phyloP scores from a whole-genome alignment of 805 yeast genomes.

The Sungouiozyma ichnusensis region DNA sequence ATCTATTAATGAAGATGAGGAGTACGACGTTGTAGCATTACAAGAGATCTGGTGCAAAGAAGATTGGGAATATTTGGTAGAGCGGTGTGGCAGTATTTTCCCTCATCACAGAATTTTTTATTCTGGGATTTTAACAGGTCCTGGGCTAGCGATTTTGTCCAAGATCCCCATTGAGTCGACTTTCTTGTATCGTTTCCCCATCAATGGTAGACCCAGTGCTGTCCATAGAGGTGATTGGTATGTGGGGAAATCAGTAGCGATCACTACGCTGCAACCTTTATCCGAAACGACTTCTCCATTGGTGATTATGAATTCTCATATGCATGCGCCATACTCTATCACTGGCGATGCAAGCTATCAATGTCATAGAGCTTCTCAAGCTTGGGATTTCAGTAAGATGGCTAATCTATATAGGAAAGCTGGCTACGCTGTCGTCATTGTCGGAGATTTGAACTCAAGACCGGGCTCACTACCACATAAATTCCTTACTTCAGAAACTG shows the following conservation, averaged over 20 bases:
- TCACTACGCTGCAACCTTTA: conserved; percentile 53
- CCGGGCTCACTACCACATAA: conserved; percentile 80
- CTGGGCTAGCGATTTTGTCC: conserved; percentile 81
- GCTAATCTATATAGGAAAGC: conserved; percentile 51
- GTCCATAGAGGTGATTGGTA: conserved; percentile 94
- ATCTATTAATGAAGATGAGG: conserved; percentile 11
- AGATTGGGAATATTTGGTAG: conserved; percentile 64
- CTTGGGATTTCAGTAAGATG: conserved; percentile 82
- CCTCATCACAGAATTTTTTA: conserved; percentile 63
- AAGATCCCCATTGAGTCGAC: conserved; percentile 74
- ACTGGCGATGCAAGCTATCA: conserved; percentile 82
- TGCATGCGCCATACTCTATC: conserved; percentile 91
- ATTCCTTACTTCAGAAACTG: conserved; percentile 59
- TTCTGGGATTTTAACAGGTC: conserved; percentile 84
- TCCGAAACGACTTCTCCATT: conserved; percentile 39
- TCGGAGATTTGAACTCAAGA: conserved; percentile 85
- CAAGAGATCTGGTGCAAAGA: conserved; percentile 88
- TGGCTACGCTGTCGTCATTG: conserved; percentile 79
- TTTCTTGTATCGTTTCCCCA: conserved; percentile 73
- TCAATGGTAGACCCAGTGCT: conserved; percentile 91
- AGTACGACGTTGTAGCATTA: conserved; percentile 79
- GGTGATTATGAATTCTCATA: conserved; percentile 81
- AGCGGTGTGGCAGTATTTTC: conserved; percentile 35
- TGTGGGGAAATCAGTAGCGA: conserved; percentile 84
- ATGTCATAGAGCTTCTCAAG: conserved; percentile 88